Conservation (phyloP, 768 basidiomycete species). For the Neoboletus subvelutipes region DNA sequence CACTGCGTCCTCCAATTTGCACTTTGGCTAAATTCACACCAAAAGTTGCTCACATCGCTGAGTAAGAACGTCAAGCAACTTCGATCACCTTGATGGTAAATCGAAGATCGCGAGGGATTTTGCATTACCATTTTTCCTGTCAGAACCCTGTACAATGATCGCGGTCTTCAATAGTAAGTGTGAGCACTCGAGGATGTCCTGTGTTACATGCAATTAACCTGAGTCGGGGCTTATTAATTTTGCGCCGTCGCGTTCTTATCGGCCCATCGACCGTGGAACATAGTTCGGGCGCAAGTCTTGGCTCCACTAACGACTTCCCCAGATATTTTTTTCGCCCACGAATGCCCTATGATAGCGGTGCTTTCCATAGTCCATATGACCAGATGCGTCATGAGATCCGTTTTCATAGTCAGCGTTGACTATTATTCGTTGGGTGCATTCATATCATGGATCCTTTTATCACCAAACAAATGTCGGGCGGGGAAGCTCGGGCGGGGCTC, state of each 20-base stretch:
- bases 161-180: too few species aligned
- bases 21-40: too few species aligned
- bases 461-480: neutral
- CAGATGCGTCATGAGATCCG: neutral
- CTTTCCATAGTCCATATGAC: neutral
- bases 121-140: neutral
- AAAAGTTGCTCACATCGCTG: too few species aligned
- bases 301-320: neutral
- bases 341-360: neutral
- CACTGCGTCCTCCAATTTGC: too few species aligned
- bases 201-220: neutral
- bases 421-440: neutral
- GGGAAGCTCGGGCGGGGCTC: neutral
- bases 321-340: neutral
- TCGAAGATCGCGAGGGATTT: neutral
- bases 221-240: too few species aligned
- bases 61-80: too few species aligned
- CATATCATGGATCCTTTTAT: neutral
- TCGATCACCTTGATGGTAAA: too few species aligned
- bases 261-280: neutral
- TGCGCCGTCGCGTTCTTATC: too few species aligned
- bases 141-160: neutral
- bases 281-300: too few species aligned
- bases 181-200: neutral
- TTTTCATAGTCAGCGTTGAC: neutral